These are phyloP conservation scores for Metschnikowia lachancei DNA, from an alignment of 805 yeast species.

Conservation along the genomic window DNA sequence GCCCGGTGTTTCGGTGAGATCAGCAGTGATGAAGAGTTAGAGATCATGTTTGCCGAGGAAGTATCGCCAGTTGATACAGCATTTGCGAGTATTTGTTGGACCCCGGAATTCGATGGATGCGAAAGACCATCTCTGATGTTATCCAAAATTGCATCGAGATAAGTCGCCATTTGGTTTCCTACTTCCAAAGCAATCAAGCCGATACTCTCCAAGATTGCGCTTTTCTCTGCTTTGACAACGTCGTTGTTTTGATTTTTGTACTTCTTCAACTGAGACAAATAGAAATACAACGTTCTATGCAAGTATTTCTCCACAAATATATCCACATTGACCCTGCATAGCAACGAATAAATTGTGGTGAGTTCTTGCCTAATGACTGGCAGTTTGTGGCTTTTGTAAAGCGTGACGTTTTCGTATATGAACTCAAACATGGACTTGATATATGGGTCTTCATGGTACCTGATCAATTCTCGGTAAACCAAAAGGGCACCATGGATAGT, in stretches of 20 bases:
- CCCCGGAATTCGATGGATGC: slow-evolving; percentile 35
- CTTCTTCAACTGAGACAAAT: slow-evolving; percentile 73
- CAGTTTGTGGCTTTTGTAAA: slow-evolving; percentile 75
- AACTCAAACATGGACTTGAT: slow-evolving; percentile 70
- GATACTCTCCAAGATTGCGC: slow-evolving; percentile 72
- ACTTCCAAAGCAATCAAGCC: slow-evolving; percentile 83
- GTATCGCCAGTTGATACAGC: slow-evolving; percentile 32
- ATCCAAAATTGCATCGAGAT: slow-evolving; percentile 81
- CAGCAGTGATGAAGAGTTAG: slow-evolving; percentile 28
- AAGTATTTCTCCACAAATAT: slow-evolving; percentile 77
- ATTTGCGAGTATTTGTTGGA: slow-evolving; percentile 40
- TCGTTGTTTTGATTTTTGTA: slow-evolving; percentile 47
- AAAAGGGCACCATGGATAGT: slow-evolving; percentile 83
- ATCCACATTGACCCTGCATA: slow-evolving; percentile 75
- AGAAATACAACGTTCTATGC: slow-evolving; percentile 74
- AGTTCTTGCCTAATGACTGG: slow-evolving; percentile 77
- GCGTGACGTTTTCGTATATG: slow-evolving; percentile 70
- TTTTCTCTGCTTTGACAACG: slow-evolving; percentile 53
- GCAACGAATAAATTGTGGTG: slow-evolving; percentile 75
- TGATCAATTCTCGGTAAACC: slow-evolving; percentile 75
- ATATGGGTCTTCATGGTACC: slow-evolving; percentile 65
- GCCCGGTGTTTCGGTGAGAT: slow-evolving; percentile 52
- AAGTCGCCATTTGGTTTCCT: slow-evolving; percentile 80
- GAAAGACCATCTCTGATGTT: slow-evolving; percentile 76
- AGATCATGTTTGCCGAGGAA: slow-evolving; percentile 21